phyloP scores from a whole-genome alignment of 768 basidiomycete species.

The Tulasnella sp. region DNA sequence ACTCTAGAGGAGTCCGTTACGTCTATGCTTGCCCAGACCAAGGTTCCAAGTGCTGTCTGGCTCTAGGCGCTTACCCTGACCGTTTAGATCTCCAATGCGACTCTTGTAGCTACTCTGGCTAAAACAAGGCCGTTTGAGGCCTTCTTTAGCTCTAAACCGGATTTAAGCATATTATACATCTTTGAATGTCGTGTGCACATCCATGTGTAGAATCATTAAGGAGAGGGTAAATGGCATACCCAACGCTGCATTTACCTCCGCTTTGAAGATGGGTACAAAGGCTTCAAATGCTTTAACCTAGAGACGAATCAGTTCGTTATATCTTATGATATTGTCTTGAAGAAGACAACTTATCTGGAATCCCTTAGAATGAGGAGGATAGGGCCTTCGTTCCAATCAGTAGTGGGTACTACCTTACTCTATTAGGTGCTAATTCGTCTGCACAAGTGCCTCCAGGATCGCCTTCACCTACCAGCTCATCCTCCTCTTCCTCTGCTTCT shows the following conservation, averaged over 20 bases:
- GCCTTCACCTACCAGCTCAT: neutral
- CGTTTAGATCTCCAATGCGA: neutral
- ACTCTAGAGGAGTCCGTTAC: slow-evolving; percentile 1
- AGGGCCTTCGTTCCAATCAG: neutral
- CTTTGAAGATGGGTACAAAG: slow-evolving; percentile 26
- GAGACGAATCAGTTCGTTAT: slow-evolving; percentile 1
- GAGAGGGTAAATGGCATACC: neutral
- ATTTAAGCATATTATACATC: neutral
- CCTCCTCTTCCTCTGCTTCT: neutral
- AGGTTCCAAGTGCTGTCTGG: slow-evolving; percentile 16
- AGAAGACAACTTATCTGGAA: slow-evolving; percentile 7
- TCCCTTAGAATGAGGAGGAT: neutral
- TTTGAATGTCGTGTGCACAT: slow-evolving; percentile 8
- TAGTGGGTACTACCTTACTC: neutral
- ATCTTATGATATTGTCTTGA: slow-evolving; percentile 14
- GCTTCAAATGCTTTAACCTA: slow-evolving; percentile 27
- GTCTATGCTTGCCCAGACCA: neutral
- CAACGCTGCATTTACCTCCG: slow-evolving; percentile 1
- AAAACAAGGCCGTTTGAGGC: slow-evolving; percentile 1
- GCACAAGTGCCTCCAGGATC: neutral
- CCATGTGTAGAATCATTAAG: slow-evolving; percentile 1
- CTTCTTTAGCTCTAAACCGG: slow-evolving; percentile 3
- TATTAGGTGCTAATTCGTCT: neutral
- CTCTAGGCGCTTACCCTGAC: neutral
- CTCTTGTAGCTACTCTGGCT: neutral